phyloP scores from a whole-genome alignment of 148 eudicot species.

The Bassia scoparia region DNA sequence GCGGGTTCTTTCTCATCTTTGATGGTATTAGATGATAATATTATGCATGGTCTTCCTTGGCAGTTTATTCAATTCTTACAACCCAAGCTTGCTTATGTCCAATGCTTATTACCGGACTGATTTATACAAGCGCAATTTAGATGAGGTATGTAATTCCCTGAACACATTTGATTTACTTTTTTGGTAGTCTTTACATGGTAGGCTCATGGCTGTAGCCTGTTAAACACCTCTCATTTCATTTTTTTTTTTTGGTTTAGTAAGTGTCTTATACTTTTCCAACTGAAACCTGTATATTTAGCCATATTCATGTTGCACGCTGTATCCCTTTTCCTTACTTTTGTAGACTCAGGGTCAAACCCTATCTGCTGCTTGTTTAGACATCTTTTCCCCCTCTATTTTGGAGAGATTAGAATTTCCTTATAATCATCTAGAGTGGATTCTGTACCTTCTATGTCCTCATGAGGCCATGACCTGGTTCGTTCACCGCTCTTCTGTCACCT shows the following conservation, averaged over 20 bases:
- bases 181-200: neutral
- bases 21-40: neutral
- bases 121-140: constrained; percentile 63
- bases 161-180: constrained; percentile 8
- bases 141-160: constrained; percentile 56
- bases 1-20: neutral
- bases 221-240: neutral
- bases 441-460: no score
- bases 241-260: neutral
- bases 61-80: constrained; percentile 87
- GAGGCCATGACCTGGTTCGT: neutral
- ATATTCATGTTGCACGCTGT: neutral
- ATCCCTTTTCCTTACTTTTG: neutral
- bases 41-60: constrained; percentile 17
- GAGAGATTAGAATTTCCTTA: neutral
- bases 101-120: constrained; percentile 92
- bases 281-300: neutral
- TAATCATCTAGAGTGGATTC: neutral
- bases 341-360: neutral
- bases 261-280: neutral
- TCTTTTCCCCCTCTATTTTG: neutral
- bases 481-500: neutral
- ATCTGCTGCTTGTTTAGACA: neutral
- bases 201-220: neutral
- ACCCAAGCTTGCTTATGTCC: constrained; percentile 74